Conservation (phyloP, 352 stramenopile species). For the Phytophthora hybrid region DNA sequence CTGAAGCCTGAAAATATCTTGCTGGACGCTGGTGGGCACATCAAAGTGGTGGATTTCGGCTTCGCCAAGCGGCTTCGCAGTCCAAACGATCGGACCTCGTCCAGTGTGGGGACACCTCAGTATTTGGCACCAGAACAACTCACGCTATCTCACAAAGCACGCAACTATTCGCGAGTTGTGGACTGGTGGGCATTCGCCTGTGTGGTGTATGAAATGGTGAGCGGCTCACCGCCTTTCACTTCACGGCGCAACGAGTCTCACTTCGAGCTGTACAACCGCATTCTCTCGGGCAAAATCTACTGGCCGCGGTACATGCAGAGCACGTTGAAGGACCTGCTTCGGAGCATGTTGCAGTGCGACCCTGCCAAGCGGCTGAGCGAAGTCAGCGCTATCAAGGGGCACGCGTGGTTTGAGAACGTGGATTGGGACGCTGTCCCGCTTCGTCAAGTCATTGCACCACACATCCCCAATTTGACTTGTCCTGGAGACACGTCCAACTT, state of each 20-base stretch:
- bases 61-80: constrained; percentile 59
- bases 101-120: constrained; percentile 70
- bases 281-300: constrained; percentile 70
- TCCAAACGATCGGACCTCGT: constrained; percentile 53
- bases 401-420: constrained; percentile 74
- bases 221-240: constrained; percentile 78
- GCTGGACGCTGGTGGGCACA: constrained; percentile 70
- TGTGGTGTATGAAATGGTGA: constrained; percentile 85
- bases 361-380: constrained; percentile 59
- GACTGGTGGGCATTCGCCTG: constrained; percentile 90
- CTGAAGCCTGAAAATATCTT: constrained; percentile 94
- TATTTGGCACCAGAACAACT: constrained; percentile 83
- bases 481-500: constrained; percentile 71
- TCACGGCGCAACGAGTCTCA: constrained; percentile 84
- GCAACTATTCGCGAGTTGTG: constrained; percentile 77
- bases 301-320: constrained; percentile 56
- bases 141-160: constrained; percentile 56
- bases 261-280: constrained; percentile 88
- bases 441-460: constrained; percentile 56
- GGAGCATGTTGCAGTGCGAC: constrained; percentile 70
- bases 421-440: constrained; percentile 68
- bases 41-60: constrained; percentile 78
- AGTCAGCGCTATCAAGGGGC: constrained; percentile 53
- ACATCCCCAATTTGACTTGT: constrained; percentile 45
- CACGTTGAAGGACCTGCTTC: constrained; percentile 69